Evolutionary conservation across 768 basidiomycete genomes (phyloP).

Genomic region (Grammothele lineata): DNA sequence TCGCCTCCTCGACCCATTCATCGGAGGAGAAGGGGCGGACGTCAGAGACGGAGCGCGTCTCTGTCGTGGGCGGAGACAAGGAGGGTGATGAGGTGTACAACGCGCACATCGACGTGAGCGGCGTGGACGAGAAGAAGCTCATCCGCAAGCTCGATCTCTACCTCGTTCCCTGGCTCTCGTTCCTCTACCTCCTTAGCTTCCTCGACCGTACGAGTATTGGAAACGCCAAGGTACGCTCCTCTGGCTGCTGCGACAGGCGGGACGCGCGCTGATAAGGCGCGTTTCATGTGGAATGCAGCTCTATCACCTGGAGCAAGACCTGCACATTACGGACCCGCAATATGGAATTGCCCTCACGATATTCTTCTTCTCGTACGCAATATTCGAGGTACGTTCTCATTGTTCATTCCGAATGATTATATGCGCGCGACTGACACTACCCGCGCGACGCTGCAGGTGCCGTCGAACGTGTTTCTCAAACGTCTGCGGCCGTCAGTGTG

Average conservation of each 20-base stretch:
- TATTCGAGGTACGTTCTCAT: slow-evolving; percentile 59
- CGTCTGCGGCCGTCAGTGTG: slow-evolving; percentile 73
- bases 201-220: slow-evolving; percentile 55
- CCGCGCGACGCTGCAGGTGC: slow-evolving; percentile 37
- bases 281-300: no score
- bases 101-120: slow-evolving; percentile 51
- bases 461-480: slow-evolving; percentile 70
- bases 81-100: slow-evolving; percentile 28
- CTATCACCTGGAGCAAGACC: slow-evolving; percentile 54
- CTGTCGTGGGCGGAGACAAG: not conserved
- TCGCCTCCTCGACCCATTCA: not conserved
- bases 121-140: slow-evolving; percentile 63
- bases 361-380: slow-evolving; percentile 51
- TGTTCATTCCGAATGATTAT: slow-evolving; percentile 6
- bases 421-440: not conserved
- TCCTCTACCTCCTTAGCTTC: slow-evolving; percentile 76
- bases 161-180: slow-evolving; percentile 68
- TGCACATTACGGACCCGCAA: slow-evolving; percentile 61
- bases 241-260: slow-evolving; percentile 12
- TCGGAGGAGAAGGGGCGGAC: slow-evolving; percentile 25
- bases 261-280: not conserved
- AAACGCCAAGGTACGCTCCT: slow-evolving; percentile 40
- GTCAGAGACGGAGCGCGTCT: slow-evolving; percentile 18
- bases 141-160: slow-evolving; percentile 65
- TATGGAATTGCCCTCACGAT: slow-evolving; percentile 64